Conservation (phyloP, 2,329 filamentous ascomycete genomes). For the Calycina marina region DNA sequence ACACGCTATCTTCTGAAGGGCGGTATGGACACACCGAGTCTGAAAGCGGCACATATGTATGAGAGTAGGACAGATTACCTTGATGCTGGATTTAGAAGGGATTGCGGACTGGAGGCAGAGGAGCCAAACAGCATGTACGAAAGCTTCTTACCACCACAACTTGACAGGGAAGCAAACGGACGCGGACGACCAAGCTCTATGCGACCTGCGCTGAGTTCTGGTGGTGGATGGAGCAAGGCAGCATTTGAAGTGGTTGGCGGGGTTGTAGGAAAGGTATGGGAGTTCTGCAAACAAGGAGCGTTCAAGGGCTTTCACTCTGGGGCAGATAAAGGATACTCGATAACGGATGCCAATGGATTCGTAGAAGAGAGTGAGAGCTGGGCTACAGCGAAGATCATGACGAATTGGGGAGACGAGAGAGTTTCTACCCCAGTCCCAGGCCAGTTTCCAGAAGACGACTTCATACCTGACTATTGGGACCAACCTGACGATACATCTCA, state of each 20-base stretch:
- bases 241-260: constrained; percentile 43
- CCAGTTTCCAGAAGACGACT: constrained; percentile 35
- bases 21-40: constrained; percentile 31
- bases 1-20: constrained; percentile 34
- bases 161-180: constrained; percentile 5
- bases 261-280: constrained; percentile 63
- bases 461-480: constrained; percentile 28
- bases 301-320: constrained; percentile 82
- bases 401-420: constrained; percentile 4
- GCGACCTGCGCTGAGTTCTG: not conserved
- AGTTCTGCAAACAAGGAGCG: constrained; percentile 56
- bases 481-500: constrained; percentile 24
- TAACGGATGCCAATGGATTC: constrained; percentile 4
- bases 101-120: constrained; percentile 2
- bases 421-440: constrained; percentile 35
- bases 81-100: constrained; percentile 27
- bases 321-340: constrained; percentile 53
- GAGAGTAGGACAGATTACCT: constrained; percentile 18
- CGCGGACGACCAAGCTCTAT: not conserved
- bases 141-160: constrained; percentile 1
- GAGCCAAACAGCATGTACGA: constrained; percentile 1
- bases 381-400: constrained; percentile 9
- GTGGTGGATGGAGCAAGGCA: constrained; percentile 38
- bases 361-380: constrained; percentile 8
- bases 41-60: constrained; percentile 21